Conservation (phyloP, 1,139 yeast genomes). For the Casaregolazyma suthepensis region DNA sequence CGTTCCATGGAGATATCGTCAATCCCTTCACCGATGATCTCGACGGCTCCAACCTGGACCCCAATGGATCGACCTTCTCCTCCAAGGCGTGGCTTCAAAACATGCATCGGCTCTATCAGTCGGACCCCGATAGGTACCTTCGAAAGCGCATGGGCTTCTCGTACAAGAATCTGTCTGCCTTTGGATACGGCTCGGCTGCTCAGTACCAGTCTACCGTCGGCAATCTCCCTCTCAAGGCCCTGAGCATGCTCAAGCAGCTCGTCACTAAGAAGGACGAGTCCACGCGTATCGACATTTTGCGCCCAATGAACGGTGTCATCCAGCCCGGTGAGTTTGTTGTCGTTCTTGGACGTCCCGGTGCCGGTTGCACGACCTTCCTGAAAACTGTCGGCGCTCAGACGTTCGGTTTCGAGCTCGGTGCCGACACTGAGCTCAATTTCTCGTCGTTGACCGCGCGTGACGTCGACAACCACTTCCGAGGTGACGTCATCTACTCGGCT, state of each 20-base stretch:
- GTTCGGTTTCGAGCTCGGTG: constrained; percentile 36
- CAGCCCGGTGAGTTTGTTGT: constrained; percentile 57
- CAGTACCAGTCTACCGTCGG: constrained; percentile 66
- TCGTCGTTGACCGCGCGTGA: constrained; percentile 39
- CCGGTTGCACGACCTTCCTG: constrained; percentile 58
- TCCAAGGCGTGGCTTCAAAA: constrained; percentile 70
- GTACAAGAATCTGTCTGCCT: constrained; percentile 62
- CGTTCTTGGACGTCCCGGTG: constrained; percentile 62
- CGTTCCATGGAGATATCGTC: constrained; percentile 1
- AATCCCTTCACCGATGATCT: constrained; percentile 17
- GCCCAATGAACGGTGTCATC: constrained; percentile 38
- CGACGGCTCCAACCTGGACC: constrained; percentile 41
- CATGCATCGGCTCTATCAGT: constrained; percentile 39
- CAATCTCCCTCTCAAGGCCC: not conserved
- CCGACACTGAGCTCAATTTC: constrained; percentile 45
- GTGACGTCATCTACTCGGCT: constrained; percentile 54
- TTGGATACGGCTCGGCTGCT: constrained; percentile 70
- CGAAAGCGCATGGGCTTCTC: constrained; percentile 45
- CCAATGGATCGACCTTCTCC: constrained; percentile 49
- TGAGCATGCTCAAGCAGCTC: not conserved
- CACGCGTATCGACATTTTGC: constrained; percentile 34
- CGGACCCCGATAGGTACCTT: constrained; percentile 17
- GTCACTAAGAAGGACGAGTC: not conserved
- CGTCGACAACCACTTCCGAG: constrained; percentile 44
- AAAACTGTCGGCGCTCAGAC: constrained; percentile 51